A percentile compares a stretch with the other conserved stretches of the same genome.
phyloP scores from a whole-genome alignment of 495 filamentous ascomycete genomes.

The Lindgomyces ingoldianus region DNA sequence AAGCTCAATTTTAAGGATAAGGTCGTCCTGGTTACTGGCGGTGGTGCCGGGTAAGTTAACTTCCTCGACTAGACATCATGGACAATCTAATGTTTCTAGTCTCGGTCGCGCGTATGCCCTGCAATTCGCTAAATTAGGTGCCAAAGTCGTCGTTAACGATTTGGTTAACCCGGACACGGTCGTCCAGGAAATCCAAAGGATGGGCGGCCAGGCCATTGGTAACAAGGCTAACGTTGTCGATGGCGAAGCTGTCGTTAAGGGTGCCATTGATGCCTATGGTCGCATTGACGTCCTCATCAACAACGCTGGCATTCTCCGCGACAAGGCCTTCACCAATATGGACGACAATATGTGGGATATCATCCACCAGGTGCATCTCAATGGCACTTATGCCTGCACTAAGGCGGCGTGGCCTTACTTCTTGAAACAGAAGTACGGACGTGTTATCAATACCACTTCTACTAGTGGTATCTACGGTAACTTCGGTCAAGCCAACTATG shows the following conservation, averaged over 20 bases:
- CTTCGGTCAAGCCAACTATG: conserved; percentile 98
- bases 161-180: conserved; percentile 89
- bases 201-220: conserved; percentile 87
- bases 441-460: conserved; percentile 93
- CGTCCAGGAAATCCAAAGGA: conserved; percentile 86
- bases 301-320: conserved; percentile 95
- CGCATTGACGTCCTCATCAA: conserved; percentile 94
- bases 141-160: conserved; percentile 92
- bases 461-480: conserved; percentile 98
- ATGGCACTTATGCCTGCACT: conserved; percentile 94
- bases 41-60: conserved; percentile 69
- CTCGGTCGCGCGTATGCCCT: conserved; percentile 92
- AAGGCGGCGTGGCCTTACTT: conserved; percentile 98
- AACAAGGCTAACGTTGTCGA: conserved; percentile 95
- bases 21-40: conserved; percentile 90
- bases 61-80: conserved; percentile 13
- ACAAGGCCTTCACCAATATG: conserved; percentile 99
- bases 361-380: conserved; percentile 87
- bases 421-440: conserved; percentile 98
- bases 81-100: conserved; percentile 46
- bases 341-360: conserved; percentile 90
- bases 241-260: conserved; percentile 88
- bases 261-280: conserved; percentile 89
- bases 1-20: conserved; percentile 85
- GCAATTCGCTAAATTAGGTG: conserved; percentile 86